Conservation (phyloP, 257 asterid genomes). For the Solanum pennellii region DNA sequence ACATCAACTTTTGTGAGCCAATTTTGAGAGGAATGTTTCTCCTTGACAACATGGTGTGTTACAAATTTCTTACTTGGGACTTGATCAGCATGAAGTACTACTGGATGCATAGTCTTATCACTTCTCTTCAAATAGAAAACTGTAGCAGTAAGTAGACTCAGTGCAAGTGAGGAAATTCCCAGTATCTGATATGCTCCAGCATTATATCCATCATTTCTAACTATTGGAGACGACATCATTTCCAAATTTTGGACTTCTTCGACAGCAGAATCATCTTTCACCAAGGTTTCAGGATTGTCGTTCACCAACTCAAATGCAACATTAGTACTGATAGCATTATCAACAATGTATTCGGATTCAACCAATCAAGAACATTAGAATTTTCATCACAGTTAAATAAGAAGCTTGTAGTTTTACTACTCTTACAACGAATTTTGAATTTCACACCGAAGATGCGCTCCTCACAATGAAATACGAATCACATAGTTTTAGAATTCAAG, state of each 20-base stretch:
- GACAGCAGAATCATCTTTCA: no score
- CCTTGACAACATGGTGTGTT: constrained; percentile 1
- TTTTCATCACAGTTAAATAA: no score
- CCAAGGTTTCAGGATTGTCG: background rate
- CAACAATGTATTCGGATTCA: background rate
- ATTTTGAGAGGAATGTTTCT: constrained; percentile 14
- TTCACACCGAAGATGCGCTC: no score
- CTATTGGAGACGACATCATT: background rate
- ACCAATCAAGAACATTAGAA: constrained; percentile 4
- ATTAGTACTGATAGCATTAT: background rate
- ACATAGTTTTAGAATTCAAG: no score
- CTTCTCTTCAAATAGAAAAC: background rate
- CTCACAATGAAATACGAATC: no score
- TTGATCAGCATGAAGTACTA: background rate
- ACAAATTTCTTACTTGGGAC: background rate
- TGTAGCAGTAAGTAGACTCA: constrained; percentile 25
- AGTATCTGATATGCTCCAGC: background rate
- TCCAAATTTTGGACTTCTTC: background rate
- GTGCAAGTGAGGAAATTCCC: constrained; percentile 13
- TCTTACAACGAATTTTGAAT: no score
- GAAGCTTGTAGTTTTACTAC: no score
- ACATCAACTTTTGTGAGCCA: constrained; percentile 10
- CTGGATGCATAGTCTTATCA: background rate
- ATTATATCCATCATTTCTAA: background rate
- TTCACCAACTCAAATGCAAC: constrained; percentile 3